Percentiles rank a stretch among this genome's conserved stretches.
Evolutionary conservation across 345 rosid species (phyloP).

Genomic region (Noccaea bulbosa): DNA sequence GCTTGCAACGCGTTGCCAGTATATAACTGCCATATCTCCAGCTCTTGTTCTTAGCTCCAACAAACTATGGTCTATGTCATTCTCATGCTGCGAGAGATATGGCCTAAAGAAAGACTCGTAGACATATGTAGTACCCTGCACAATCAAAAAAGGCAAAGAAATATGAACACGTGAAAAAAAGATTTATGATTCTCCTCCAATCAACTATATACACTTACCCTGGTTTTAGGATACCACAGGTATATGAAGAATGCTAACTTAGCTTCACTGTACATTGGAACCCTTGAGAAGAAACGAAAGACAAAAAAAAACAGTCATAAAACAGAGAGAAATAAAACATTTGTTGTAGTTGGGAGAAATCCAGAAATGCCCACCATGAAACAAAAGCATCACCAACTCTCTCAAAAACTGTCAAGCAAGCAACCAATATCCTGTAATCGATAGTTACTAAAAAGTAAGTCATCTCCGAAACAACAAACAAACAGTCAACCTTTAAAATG

Average conservation of each 20-base stretch:
- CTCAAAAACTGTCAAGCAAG: constrained; percentile 66
- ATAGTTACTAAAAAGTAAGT: neutral
- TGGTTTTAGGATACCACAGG: constrained; percentile 80
- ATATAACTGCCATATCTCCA: constrained; percentile 49
- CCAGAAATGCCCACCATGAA: constrained; percentile 56
- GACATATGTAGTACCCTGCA: constrained; percentile 65
- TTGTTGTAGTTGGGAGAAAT: neutral
- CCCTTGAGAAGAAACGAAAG: constrained; percentile 54
- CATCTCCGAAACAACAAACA: neutral
- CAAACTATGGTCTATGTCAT: constrained; percentile 61
- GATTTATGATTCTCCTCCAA: neutral
- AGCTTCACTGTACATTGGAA: constrained; percentile 82
- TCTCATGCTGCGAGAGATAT: constrained; percentile 62
- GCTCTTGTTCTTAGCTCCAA: constrained; percentile 60
- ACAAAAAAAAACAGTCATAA: constrained; percentile 3
- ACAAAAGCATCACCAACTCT: constrained; percentile 72
- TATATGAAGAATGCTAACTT: constrained; percentile 77
- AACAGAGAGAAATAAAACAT: neutral
- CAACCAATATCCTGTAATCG: constrained; percentile 73
- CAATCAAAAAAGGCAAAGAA: neutral
- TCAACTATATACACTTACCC: constrained; percentile 47
- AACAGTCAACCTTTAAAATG: neutral
- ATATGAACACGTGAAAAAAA: neutral
- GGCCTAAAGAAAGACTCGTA: constrained; percentile 61
- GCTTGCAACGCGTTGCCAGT: constrained; percentile 66